Base-by-base conservation (phyloP, 2,329 filamentous ascomycete species). In the Helminthosporium solani region DNA sequence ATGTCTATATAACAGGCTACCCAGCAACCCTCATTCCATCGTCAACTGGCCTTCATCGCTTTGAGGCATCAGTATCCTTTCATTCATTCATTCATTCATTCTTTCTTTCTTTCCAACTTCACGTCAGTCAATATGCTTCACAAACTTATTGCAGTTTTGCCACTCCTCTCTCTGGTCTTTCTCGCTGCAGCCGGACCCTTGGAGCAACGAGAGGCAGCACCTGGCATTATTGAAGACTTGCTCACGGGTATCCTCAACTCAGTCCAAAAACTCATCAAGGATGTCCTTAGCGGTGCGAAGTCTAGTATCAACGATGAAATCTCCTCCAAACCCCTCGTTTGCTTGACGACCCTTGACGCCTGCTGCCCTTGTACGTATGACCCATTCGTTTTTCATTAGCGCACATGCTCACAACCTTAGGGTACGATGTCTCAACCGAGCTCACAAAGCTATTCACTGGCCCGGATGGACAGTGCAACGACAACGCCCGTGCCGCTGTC, bases 401-500 rank as follows among this genome's bases (percentile, higher is more conserved):
- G n/a, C 6, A 25, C 28, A 8, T 16, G 44, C 51, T 58, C 44
- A 59, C 31, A 33, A 23, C 11, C 35, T 15, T 39, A 60, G 55
- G 65, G 66, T 66, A 51, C 3, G 65, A 68, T 25, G 58, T 69
- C 9, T 65, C 63, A 7, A 51, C 51, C 15, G 63, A 64, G 14
- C 60, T 70, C 33, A 63, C 60, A 1, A 46, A 49, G 18, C 36
- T 49, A 0, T 70, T 70, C 42, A 48, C 53, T 16, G 51, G 51
- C 16, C 7, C 49, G 14, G 54, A 65, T 27, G 56, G 57, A 9
- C 47, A 61, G 44, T 69, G 66, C 47, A 69, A 68, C 28, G 61
- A 66, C 42, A 61, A 60, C n/a, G 66, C 66, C 9, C 63, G 66
- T 20, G 64, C 57, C 14, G 64, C 66, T n/a, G 44, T 68, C 16